Evolutionary conservation across 2,329 filamentous ascomycete species (phyloP).

Genomic region (Seiridium cupressi): DNA sequence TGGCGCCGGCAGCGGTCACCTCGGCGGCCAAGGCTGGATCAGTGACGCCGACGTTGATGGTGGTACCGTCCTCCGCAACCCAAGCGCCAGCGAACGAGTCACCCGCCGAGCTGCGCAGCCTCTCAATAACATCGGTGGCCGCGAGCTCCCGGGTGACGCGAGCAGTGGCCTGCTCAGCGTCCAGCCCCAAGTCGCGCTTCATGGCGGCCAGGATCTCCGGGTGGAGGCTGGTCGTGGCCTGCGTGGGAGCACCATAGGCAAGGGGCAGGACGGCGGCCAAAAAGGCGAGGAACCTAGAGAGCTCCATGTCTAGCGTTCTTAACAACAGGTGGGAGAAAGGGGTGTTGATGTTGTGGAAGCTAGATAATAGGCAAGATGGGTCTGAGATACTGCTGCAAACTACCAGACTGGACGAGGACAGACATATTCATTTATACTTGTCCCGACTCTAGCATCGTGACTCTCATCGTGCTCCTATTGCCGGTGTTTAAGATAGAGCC

Average conservation of each 20-base stretch:
- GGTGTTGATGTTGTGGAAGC: constrained; percentile 19
- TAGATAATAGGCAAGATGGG: constrained; percentile 22
- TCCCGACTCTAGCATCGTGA: constrained; percentile 14
- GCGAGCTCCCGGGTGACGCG: constrained; percentile 35
- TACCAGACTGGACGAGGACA: constrained; percentile 17
- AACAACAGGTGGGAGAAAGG: constrained; percentile 19
- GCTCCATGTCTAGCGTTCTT: constrained; percentile 31
- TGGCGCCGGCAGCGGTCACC: constrained; percentile 34
- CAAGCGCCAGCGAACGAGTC: constrained; percentile 36
- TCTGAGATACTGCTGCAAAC: constrained; percentile 17
- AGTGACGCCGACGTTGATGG: constrained; percentile 34
- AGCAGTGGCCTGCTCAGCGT: constrained; percentile 33
- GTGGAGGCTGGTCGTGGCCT: constrained; percentile 33
- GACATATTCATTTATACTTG: constrained; percentile 20
- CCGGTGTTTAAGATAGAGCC: constrained; percentile 13
- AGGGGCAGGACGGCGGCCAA: constrained; percentile 36
- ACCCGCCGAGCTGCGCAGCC: constrained; percentile 28
- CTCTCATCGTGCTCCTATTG: constrained; percentile 17
- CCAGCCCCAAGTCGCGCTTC: constrained; percentile 40
- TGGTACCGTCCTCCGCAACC: constrained; percentile 32
- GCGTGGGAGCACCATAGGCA: constrained; percentile 36
- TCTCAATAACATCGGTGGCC: constrained; percentile 34
- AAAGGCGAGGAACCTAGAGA: constrained; percentile 35
- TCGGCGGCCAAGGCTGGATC: constrained; percentile 32
- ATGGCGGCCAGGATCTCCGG: constrained; percentile 38